These are phyloP conservation scores for Pythium biforme DNA, from an alignment of 352 stramenopile genomes.

Conservation along the genomic window DNA sequence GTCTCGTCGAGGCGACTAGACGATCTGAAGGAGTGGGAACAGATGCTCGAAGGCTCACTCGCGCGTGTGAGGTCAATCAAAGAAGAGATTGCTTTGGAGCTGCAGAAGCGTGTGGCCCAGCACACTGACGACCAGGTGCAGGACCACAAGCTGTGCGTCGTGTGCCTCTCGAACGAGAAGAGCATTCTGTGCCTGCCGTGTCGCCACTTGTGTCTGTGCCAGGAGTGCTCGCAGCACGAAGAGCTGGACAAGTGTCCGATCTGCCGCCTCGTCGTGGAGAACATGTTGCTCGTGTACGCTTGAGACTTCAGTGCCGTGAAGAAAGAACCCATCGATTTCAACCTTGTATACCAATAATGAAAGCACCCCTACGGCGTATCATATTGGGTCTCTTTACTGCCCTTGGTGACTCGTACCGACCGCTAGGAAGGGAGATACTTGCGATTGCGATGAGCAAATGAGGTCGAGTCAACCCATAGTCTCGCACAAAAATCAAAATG, in stretches of 20 bases:
- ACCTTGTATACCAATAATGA: neutral
- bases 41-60: constrained; percentile 62
- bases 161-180: constrained; percentile 81
- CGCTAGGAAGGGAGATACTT: too few species aligned
- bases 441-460: too few species aligned
- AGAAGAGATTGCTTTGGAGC: constrained; percentile 73
- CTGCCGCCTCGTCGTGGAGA: constrained; percentile 77
- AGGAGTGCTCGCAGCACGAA: constrained; percentile 62
- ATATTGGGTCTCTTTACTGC: too few species aligned
- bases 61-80: constrained; percentile 52
- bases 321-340: neutral
- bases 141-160: constrained; percentile 85
- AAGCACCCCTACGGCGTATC: too few species aligned
- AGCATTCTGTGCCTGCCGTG: constrained; percentile 82
- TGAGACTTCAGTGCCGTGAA: constrained; percentile 26
- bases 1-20: constrained; percentile 37
- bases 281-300: constrained; percentile 83
- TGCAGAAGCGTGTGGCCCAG: constrained; percentile 74
- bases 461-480: too few species aligned
- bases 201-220: constrained; percentile 79
- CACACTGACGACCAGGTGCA: constrained; percentile 69
- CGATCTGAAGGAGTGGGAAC: constrained; percentile 72
- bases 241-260: constrained; percentile 83
- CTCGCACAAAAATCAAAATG: too few species aligned
- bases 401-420: too few species aligned